Evolutionary conservation across 805 yeast genomes (phyloP).

Genomic region (Spathaspora hagerdaliae): DNA sequence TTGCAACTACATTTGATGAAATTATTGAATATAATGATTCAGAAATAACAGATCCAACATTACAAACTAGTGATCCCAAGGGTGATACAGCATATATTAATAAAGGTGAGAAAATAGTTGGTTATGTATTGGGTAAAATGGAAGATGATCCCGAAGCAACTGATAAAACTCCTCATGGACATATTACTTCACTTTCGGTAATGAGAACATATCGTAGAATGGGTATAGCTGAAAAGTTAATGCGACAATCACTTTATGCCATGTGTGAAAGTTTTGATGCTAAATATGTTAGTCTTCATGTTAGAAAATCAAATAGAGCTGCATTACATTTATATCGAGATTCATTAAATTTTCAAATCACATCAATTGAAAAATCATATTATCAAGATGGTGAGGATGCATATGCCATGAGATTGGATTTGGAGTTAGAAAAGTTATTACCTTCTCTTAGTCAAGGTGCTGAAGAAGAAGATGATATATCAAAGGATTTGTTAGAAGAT

Average conservation of each 20-base stretch:
- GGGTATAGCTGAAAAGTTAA: slow-evolving; percentile 89
- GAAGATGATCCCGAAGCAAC: slow-evolving; percentile 85
- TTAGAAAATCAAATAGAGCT: slow-evolving; percentile 88
- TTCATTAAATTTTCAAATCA: slow-evolving; percentile 77
- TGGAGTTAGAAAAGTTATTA: slow-evolving; percentile 55
- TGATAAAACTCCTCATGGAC: slow-evolving; percentile 82
- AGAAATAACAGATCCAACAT: slow-evolving; percentile 1
- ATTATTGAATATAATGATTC: slow-evolving; percentile 16
- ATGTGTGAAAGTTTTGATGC: slow-evolving; percentile 80
- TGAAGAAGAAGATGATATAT: slow-evolving; percentile 50
- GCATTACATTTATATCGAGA: slow-evolving; percentile 89
- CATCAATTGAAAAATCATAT: slow-evolving; percentile 79
- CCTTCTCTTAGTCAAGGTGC: slow-evolving; percentile 52
- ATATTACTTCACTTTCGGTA: slow-evolving; percentile 88
- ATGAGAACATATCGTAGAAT: slow-evolving; percentile 93
- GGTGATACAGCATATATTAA: slow-evolving; percentile 63
- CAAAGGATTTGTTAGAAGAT: slow-evolving; percentile 27
- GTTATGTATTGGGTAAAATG: slow-evolving; percentile 94
- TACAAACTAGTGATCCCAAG: slow-evolving; percentile 33
- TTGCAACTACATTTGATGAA: slow-evolving; percentile 69
- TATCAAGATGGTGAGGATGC: slow-evolving; percentile 98
- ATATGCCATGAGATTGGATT: slow-evolving; percentile 80
- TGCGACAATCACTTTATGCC: slow-evolving; percentile 80
- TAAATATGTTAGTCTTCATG: slow-evolving; percentile 84
- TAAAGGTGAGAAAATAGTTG: slow-evolving; percentile 81